Base-by-base conservation (phyloP, 1,284 basidiomycete genomes). In the Ceratobasidium sp. region DNA sequence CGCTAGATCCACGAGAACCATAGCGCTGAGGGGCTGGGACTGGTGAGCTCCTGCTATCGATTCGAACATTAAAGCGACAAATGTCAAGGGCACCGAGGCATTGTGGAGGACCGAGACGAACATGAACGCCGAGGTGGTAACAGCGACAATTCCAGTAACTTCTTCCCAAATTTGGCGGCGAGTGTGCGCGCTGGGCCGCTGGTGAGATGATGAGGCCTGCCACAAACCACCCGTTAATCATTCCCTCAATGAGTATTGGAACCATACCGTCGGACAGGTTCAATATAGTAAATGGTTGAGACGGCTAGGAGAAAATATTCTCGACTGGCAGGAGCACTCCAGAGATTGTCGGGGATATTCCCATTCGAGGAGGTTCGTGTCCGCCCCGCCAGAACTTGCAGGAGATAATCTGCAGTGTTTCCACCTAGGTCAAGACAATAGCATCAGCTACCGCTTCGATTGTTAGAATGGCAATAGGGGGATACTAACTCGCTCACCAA, bases 281-380 rank as follows among this genome's bases (percentile, higher is more conserved):
- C 9, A 73, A 29, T 44, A 73, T 51, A 7, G 49, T 37, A 22
- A 37, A n/a, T 4, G 57, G 25, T 44, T 61, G 69, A 8, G 49
- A 25, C 9, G 62, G 46, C 43, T 57, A 25, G 44, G 69, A 56
- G 43, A 73, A 73, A 4, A 73, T 13, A 8, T 46, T 43, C 29
- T 73, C 25, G 69, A 13, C 61, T 57, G 22, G 29, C 69, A 11
- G 69, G 69, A 9, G 37, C 57, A 15, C 51, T 22, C 25, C 69
- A 73, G 22, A 73, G 37, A 9, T 44, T 57, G 22, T 43, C 44
- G 11, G 69, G 69, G 19, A 73, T 73, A n/a, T 59, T 40, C 2
- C 69, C 69, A 73, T 51, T 13, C 56, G 56, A 44, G 69, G 46
- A 49, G 69, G 69, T 43, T 73, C 69, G 37, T 73, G 69, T 17